Percentiles rank a stretch among this genome's conserved stretches.
phyloP scores from a whole-genome alignment of 2,329 filamentous ascomycete genomes.

The Aspergillus quadricinctus region DNA sequence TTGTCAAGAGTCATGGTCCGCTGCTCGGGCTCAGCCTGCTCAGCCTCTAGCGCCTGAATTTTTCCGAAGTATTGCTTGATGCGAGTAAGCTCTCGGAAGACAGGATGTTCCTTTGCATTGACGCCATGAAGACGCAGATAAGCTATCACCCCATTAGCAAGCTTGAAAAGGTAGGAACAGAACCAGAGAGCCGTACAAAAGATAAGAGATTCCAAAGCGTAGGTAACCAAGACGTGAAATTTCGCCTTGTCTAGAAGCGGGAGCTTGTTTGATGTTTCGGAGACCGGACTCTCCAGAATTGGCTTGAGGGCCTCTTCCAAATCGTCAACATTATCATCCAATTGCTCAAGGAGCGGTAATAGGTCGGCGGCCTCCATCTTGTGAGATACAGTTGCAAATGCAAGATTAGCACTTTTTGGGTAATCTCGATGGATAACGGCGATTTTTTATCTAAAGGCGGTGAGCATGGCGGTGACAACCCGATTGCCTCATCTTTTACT shows the following conservation, averaged over 20 bases:
- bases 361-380: constrained; percentile 57
- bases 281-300: constrained; percentile 62
- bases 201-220: constrained; percentile 83
- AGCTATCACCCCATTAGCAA: constrained; percentile 43
- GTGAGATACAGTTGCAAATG: constrained; percentile 3
- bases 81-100: constrained; percentile 80
- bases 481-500: not conserved
- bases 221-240: constrained; percentile 81
- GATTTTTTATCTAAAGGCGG: constrained; percentile 21
- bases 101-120: constrained; percentile 76
- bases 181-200: constrained; percentile 59
- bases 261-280: constrained; percentile 68
- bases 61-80: constrained; percentile 91
- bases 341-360: constrained; percentile 63
- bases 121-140: constrained; percentile 74
- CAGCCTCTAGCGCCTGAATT: constrained; percentile 71
- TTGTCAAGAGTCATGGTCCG: constrained; percentile 63
- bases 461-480: constrained; percentile 15
- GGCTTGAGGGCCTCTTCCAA: constrained; percentile 71
- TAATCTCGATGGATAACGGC: constrained; percentile 2
- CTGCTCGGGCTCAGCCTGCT: constrained; percentile 57
- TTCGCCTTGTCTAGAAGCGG: constrained; percentile 95
- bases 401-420: constrained; percentile 17
- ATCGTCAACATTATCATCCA: constrained; percentile 74
- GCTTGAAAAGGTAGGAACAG: constrained; percentile 3